Evolutionary conservation across 768 basidiomycete genomes (phyloP).

Genomic region (Psilocybe cubensis): DNA sequence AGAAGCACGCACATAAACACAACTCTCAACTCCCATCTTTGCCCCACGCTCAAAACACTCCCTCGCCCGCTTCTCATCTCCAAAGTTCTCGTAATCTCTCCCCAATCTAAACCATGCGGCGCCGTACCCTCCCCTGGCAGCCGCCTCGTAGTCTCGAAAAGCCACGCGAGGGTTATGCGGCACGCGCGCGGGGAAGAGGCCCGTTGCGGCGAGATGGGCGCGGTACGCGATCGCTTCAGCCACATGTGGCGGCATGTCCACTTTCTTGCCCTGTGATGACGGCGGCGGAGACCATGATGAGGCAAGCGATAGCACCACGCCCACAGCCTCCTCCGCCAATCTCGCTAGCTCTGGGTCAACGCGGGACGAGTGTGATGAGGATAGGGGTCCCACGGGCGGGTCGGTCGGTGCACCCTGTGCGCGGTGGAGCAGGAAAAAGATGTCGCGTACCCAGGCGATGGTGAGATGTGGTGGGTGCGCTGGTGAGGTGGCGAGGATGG

Average conservation of each 20-base stretch:
- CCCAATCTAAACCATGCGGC: conserved; percentile 94
- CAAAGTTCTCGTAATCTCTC: conserved; percentile 88
- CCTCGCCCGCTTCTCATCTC: conserved; percentile 70
- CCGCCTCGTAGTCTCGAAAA: conserved; percentile 88
- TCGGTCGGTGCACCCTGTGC: conserved; percentile 37
- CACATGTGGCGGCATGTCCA: conserved; percentile 41
- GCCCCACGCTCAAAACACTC: conserved; percentile 90
- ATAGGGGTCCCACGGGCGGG: conserved; percentile 51
- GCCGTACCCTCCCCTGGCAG: conserved; percentile 76
- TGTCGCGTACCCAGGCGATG: conserved; percentile 82
- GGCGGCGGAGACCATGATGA: conserved; percentile 16
- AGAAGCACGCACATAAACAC: conserved; percentile 67
- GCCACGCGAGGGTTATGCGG: conserved; percentile 74
- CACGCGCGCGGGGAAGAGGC: conserved; percentile 68
- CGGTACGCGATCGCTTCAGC: conserved; percentile 80
- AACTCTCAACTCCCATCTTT: conserved; percentile 74
- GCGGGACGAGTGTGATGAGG: conserved; percentile 48
- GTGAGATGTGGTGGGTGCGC: conserved; percentile 66
- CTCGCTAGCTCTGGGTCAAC: conserved; percentile 58
- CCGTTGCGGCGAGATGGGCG: conserved; percentile 73
- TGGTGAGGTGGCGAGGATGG: conserved; percentile 56
- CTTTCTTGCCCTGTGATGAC: neutral
- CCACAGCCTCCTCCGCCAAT: conserved; percentile 67
- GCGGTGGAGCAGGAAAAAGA: conserved; percentile 76
- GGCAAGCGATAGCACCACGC: conserved; percentile 63